Evolutionary conservation across 192 early-diverging fungal genomes (phyloP), one percentile per base, ranked within the genome.

Genomic region (Rhizophagus sp.): DNA sequence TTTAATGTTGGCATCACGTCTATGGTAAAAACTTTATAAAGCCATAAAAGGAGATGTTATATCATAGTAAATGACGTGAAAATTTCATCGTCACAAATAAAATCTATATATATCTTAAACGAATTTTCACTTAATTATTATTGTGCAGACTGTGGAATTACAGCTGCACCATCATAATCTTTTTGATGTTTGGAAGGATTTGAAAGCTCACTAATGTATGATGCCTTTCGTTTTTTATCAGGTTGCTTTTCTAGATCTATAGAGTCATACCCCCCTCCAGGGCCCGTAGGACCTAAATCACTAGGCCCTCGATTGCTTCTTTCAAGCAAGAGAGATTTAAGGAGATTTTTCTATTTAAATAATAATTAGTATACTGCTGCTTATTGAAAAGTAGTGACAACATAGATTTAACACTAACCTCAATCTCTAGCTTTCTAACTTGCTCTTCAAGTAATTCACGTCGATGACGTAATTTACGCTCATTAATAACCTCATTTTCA

Each of bases 401-500:
- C 17, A 41, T 27, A 44, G 22, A 7, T 44, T 27, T 8, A 2
- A 34, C 19, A 34, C n/a, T 24, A 66, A 78, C 76, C 76, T 79
- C 77, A n/a, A 79, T 79, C 30, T 79, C 77, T 10, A 79, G 77
- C 19, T 47, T 66, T 9, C 8, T 69, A 15, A 79, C 66, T 69
- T 33, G 41, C 50, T 41, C 12, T 49, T 77, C 75, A 15, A 77
- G 33, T 65, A 66, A 77, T 65, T 77, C 75, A 39, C 75, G 15
- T 27, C 44, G 44, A 39, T 15, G 47, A n/a, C 47, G 77, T 22
- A n/a, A 52, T 70, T 69, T 79, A 52, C 77, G 77, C 50, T 79
- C 77, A 36, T 69, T 67, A 79, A 65, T 65, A 36, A 79, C 41
- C 27, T 79, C 77, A 67, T 79, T 79, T 57, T 79, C 77, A 15